Conservation (phyloP, 2,329 filamentous ascomycete genomes). For the Penicillium brasilianum region DNA sequence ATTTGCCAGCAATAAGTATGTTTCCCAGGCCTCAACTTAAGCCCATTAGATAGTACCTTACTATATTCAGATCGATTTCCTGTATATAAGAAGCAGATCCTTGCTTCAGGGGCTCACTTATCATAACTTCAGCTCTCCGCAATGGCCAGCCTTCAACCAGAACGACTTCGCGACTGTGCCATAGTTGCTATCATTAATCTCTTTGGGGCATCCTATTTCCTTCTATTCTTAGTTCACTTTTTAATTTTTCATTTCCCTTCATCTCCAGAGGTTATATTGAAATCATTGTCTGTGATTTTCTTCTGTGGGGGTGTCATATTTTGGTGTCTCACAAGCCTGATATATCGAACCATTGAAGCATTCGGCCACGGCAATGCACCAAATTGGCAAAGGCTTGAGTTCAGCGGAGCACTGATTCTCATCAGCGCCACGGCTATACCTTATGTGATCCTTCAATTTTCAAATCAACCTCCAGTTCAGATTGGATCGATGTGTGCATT, state of each 20-base stretch:
- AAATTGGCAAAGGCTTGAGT: conserved; percentile 19
- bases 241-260: conserved; percentile 19
- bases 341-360: conserved; percentile 16
- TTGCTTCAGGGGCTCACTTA: not conserved
- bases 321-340: conserved; percentile 18
- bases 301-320: conserved; percentile 17
- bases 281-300: conserved; percentile 15
- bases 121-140: not conserved
- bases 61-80: not conserved
- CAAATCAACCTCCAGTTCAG: conserved; percentile 5
- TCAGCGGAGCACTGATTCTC: conserved; percentile 16
- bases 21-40: not conserved
- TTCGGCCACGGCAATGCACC: conserved; percentile 12
- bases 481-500: conserved; percentile 11
- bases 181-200: conserved; percentile 17
- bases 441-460: conserved; percentile 13
- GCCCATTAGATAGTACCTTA: not conserved
- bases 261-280: conserved; percentile 12
- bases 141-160: conserved; percentile 6
- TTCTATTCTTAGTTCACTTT: conserved; percentile 14
- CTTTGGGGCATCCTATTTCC: conserved; percentile 19
- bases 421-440: conserved; percentile 19
- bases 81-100: not conserved
- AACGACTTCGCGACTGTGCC: conserved; percentile 14
- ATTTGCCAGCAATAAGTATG: not conserved